phyloP scores from a whole-genome alignment of 306 rosid species.

The Luffa aegyptiaca region DNA sequence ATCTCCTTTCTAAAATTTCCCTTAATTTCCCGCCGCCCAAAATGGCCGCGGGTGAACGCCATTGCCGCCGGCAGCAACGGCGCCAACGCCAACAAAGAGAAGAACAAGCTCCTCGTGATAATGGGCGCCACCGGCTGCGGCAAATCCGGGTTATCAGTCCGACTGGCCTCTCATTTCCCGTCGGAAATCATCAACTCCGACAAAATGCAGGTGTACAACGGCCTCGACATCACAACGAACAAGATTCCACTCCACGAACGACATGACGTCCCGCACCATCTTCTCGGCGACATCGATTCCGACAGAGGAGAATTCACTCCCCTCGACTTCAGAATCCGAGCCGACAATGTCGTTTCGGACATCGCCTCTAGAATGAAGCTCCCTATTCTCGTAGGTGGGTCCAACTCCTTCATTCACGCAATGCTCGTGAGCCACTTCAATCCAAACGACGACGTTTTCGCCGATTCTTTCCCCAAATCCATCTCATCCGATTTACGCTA shows the following conservation, averaged over 20 bases:
- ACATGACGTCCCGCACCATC: neutral
- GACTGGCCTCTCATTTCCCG: neutral
- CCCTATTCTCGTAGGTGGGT: constrained; percentile 1
- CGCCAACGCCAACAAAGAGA: too few relatives aligned
- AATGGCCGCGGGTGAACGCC: neutral
- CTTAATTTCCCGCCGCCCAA: neutral
- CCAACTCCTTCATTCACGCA: constrained; percentile 6
- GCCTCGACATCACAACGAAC: neutral
- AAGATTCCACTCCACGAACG: constrained; percentile 4
- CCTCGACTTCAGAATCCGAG: neutral
- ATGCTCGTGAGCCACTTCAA: neutral
- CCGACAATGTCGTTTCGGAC: neutral
- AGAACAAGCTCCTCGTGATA: neutral
- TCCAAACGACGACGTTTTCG: neutral
- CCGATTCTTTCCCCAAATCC: neutral
- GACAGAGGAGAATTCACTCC: neutral
- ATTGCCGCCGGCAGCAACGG: neutral
- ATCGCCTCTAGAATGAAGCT: neutral
- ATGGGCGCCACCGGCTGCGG: constrained; percentile 7
- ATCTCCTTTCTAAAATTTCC: neutral
- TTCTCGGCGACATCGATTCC: neutral
- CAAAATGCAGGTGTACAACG: neutral
- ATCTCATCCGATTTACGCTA: neutral
- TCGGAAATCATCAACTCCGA: neutral
- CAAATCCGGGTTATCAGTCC: constrained; percentile 1